Conservation (phyloP, 306 rosid species). For the Boehmeria nivea region DNA sequence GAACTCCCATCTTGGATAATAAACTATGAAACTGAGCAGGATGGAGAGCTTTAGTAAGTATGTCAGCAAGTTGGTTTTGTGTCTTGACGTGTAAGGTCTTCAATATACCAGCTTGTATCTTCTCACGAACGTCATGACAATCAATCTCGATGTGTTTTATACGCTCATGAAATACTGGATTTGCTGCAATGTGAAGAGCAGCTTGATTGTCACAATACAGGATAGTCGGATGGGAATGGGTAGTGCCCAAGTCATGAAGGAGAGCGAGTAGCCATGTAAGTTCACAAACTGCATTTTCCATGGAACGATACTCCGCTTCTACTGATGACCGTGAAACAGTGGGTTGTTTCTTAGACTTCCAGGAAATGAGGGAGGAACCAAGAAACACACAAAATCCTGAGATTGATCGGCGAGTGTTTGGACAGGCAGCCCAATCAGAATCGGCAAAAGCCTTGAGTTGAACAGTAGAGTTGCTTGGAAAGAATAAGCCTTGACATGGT, state of each 20-base stretch:
- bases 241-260: no score
- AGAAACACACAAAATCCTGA: neutral
- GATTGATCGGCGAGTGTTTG: neutral
- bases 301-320: neutral
- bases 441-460: neutral
- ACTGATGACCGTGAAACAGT: neutral
- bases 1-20: neutral
- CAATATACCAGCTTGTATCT: neutral
- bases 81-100: neutral
- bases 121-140: neutral
- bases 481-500: no score
- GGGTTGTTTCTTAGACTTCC: neutral
- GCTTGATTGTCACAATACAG: neutral
- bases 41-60: neutral
- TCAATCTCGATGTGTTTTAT: neutral
- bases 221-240: no score
- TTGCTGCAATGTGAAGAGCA: neutral
- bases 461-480: neutral
- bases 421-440: neutral
- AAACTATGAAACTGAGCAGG: neutral
- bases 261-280: no score
- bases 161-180: neutral
- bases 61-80: neutral
- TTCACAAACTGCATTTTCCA: no score
- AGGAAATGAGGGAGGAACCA: neutral